These are phyloP conservation scores for Pythium grandisporangium DNA, from an alignment of 352 stramenopile species.

Conservation along the genomic window DNA sequence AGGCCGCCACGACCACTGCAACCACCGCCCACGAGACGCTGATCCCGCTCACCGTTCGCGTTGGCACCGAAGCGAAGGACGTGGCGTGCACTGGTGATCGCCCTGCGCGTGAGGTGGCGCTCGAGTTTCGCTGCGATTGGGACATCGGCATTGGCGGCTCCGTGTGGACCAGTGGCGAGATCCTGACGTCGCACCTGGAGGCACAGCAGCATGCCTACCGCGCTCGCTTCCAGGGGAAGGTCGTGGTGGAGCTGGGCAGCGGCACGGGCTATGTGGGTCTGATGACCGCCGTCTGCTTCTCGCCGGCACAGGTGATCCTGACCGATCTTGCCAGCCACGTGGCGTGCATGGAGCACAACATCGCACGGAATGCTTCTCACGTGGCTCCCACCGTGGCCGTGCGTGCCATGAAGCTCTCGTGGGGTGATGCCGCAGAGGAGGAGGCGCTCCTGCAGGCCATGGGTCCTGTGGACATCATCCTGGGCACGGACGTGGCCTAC, in stretches of 20 bases:
- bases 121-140: constrained; percentile 76
- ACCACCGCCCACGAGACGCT: constrained; percentile 9
- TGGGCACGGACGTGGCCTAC: constrained; percentile 80
- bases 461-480: constrained; percentile 48
- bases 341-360: constrained; percentile 46
- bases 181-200: constrained; percentile 55
- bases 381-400: constrained; percentile 28
- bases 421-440: constrained; percentile 37
- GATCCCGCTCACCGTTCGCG: too few relatives aligned
- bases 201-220: constrained; percentile 34
- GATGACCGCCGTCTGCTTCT: constrained; percentile 50
- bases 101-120: constrained; percentile 13
- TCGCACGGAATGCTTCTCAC: constrained; percentile 27
- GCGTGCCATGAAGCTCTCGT: constrained; percentile 44
- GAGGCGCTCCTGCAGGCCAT: constrained; percentile 29
- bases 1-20: too few relatives aligned
- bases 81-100: too few relatives aligned
- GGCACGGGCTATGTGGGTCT: constrained; percentile 72
- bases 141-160: constrained; percentile 73
- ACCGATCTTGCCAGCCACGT: constrained; percentile 62
- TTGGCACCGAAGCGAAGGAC: too few relatives aligned
- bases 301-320: constrained; percentile 41
- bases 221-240: constrained; percentile 43
- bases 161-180: constrained; percentile 74
- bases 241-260: constrained; percentile 67